phyloP scores from a whole-genome alignment of 139 green algal genomes.

The Chlamydomonas asymmetrica region DNA sequence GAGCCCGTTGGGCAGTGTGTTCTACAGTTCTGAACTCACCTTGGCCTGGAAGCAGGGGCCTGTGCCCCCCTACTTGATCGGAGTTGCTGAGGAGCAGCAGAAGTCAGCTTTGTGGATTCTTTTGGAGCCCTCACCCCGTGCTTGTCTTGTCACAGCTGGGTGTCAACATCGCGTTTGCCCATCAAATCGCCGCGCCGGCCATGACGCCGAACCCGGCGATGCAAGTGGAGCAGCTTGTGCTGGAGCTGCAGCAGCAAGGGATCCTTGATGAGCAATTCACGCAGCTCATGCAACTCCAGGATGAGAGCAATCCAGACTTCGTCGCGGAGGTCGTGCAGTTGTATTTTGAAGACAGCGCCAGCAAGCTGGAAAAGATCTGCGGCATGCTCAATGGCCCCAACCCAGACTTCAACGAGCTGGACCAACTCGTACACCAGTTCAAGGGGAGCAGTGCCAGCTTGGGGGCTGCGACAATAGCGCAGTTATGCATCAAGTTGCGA shows the following conservation, averaged over 20 bases:
- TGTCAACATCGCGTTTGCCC: no score
- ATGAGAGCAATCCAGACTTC: conserved; percentile 86
- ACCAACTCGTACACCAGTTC: conserved; percentile 83
- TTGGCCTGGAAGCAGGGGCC: no score
- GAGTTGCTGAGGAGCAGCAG: no score
- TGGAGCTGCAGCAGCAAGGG: conserved; percentile 31
- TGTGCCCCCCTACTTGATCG: no score
- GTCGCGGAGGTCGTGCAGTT: conserved; percentile 78
- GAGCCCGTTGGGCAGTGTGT: no score
- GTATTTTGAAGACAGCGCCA: conserved; percentile 76
- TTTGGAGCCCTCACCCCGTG: no score
- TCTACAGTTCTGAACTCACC: no score
- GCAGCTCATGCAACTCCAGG: conserved; percentile 81
- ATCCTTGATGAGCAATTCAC: conserved; percentile 70
- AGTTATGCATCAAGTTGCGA: conserved; percentile 68
- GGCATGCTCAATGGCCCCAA: conserved; percentile 31
- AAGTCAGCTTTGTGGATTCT: no score
- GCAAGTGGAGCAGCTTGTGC: conserved; percentile 23
- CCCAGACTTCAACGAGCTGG: conserved; percentile 66
- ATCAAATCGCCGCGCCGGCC: no score
- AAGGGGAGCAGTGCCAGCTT: conserved; percentile 82
- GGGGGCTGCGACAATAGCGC: conserved; percentile 55
- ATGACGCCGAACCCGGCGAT: no score
- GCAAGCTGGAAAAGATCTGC: conserved; percentile 64
- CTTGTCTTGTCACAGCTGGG: no score